Evolutionary conservation across 805 yeast species (phyloP), one percentile per base, ranked within the genome.

Genomic region (Metschnikowia henanensis): DNA sequence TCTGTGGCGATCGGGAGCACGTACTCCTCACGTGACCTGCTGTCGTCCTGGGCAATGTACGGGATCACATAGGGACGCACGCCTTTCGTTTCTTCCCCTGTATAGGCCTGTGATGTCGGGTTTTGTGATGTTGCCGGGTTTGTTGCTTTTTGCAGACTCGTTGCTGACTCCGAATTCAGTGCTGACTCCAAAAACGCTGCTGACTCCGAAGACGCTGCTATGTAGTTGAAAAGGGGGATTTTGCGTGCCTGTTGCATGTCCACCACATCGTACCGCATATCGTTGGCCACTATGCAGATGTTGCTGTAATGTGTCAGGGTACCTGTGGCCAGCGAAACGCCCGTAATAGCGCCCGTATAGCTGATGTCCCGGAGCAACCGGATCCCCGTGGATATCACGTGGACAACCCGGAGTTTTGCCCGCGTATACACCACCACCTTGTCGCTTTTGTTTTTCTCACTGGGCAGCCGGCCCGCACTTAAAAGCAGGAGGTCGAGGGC

Each of bases 221-320:
- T n/a, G n/a, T 61, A 66, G 37, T 64, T 70, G 41, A 68, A 68
- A 19, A 71, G 56, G 1, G 73, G 66, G 15, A 65, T 61, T 36
- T 64, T 64, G 8, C 64, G 44, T 3, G 59, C 57, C 39, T 57
- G 62, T 41, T 65, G 62, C 38, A 65, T 47, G 44, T 70, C 73
- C 21, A 70, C 57, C 32, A 71, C 63, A 30, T 66, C 71, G 49
- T 71, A 71, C 40, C 59, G 59, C 6, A 30, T 41, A 10, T 46
- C 47, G 41, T 66, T 66, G 20, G 73, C 73, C 8, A 68, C 64
- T 12, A 67, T 45, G 5, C 63, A 61, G 19, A 64, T 49, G 37
- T 65, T 62, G 35, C 66, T 58, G 37, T 61, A 60, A 36, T 60
- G 60, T 25, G 60, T 43, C 41, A 60, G 58, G 33, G 57, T 52